Evolutionary conservation across 257 asterid genomes (phyloP), one percentile per base, ranked within the genome.

Genomic region (Dorcoceras hygrometricum): DNA sequence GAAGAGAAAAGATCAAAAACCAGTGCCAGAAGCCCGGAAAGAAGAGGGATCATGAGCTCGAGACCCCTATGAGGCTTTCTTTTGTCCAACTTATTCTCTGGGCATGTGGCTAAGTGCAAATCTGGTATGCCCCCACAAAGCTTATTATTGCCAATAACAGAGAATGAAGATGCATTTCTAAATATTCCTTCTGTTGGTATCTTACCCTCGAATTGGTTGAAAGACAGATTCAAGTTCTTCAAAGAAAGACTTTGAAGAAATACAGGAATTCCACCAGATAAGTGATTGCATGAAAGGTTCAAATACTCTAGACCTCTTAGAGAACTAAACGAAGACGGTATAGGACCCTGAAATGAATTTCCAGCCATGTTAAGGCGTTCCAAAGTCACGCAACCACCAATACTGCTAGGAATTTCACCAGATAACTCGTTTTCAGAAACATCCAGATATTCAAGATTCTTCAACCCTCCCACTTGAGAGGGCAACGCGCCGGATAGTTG

Each of bases 1-100:
- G 56, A 46, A 75, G 16, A 3, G 55, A 59, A 31, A 71, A 6
- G 25, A 68, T 50, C 16, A 75, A 1, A n/a, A 62, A 32, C 59
- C 55, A 68, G 54, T 24, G 72, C 74, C n/a, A 71, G 16, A 53
- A 78, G 22, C n/a, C 76, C 83, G 31, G 48, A 56, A 61, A 68
- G 60, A 46, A 79, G 7, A 23, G 76, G 62, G 59, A 79, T 70
- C 65, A 76, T 66, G 18, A 79, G 62, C 59, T 69, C 53, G 59
- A 72, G 59, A 32, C 20, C 19, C 12, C 18, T 12, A 39, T 36
- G 55, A 18, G 63, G 58, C 54, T 53, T 69, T 27, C 53, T 43
- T 54, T 34, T 71, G 23, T 18, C 61, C 0, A 25, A 20, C 69
- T 63, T 68, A 8, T 65, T 59, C 43, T 65, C 53, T 18, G 29